Base-by-base conservation (phyloP, 768 basidiomycete species). In the Tricholoma furcatifolium region DNA sequence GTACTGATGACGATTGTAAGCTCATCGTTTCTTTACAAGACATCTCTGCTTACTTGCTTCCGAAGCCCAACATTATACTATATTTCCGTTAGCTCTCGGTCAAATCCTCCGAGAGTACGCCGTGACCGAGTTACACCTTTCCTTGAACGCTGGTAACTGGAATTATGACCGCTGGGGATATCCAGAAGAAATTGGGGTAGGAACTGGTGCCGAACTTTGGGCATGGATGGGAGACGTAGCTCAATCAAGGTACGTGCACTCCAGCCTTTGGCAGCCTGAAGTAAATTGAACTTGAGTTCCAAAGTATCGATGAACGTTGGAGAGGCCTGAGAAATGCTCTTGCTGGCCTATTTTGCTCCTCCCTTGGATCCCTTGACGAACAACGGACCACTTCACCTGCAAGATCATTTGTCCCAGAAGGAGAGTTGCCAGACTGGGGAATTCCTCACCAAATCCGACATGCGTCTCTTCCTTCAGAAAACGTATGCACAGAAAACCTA, bases 401-500 rank as follows among this genome's bases (percentile, higher is more conserved):
- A 15, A 70, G 74, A 51, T 77, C 83, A 7, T 91, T 87, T 67
- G 72, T 67, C 20, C 87, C 84, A 11, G 74, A 84, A 58, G 87
- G 87, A 24, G 69, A 73, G 10, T 67, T 85, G 2, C 82, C 82
- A 0, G 65, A 70, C 43, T 75, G 76, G 68, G 68, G 73, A 24
- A 57, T 66, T 9, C 70, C 74, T 12, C 80, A 88, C 53, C 72
- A 76, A 41, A 75, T 93, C 21, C 84, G 86, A 54, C 87, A 94
- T 60, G 91, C 88, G 1, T 81, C 82, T 7, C 78, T 88, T 17
- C 88, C 89, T 6, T 90, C 86, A 3, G 91, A 95, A 64, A 77
- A 86, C 60, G 89, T 98, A n/a, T 99, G 96, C 65, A 98, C 96
- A 4, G 97, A 98, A 65, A 98, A 98, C 63, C 74, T 98, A 8